Percentiles rank a stretch among this genome's conserved stretches.
These are phyloP conservation scores for Galerina sulciceps DNA, from an alignment of 768 basidiomycete species.

Conservation along the genomic window DNA sequence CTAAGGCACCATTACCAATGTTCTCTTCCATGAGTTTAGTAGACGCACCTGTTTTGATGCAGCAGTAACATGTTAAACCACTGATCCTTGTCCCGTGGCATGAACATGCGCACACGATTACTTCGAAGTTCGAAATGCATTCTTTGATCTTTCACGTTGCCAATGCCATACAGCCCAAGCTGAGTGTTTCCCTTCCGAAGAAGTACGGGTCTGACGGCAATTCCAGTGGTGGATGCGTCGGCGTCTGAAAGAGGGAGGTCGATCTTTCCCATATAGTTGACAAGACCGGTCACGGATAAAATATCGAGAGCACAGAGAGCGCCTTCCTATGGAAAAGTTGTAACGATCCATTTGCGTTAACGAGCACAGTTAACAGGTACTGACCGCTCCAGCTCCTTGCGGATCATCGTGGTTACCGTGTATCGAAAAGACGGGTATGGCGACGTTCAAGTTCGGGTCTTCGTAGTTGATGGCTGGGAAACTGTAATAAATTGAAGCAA, in stretches of 20 bases:
- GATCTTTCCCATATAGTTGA: constrained; percentile 98
- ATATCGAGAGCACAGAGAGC: constrained; percentile 95
- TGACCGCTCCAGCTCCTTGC: constrained; percentile 89
- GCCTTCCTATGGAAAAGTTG: constrained; percentile 67
- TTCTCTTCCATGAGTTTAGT: background rate
- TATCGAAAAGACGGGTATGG: constrained; percentile 97
- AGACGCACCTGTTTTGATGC: constrained; percentile 91
- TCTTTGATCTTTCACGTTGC: constrained; percentile 94
- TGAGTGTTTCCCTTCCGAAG: constrained; percentile 85
- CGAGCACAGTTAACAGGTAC: constrained; percentile 28
- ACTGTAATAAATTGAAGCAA: constrained; percentile 41
- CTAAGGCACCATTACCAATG: constrained; percentile 42
- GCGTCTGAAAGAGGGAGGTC: constrained; percentile 78
- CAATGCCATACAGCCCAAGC: constrained; percentile 94
- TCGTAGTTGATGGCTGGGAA: constrained; percentile 98
- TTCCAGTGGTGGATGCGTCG: constrained; percentile 70
- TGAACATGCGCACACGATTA: constrained; percentile 94
- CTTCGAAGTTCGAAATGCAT: constrained; percentile 97
- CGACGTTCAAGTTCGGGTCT: constrained; percentile 93
- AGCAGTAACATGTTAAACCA: constrained; percentile 96
- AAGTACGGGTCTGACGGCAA: constrained; percentile 88
- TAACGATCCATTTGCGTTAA: too few relatives aligned
- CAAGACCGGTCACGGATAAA: constrained; percentile 88
- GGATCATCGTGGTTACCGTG: constrained; percentile 99
- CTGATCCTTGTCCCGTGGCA: constrained; percentile 86